A percentile compares a stretch with the other conserved stretches of the same genome.
Conservation (phyloP, 768 basidiomycete species). For the Cyclocybe aegerita region DNA sequence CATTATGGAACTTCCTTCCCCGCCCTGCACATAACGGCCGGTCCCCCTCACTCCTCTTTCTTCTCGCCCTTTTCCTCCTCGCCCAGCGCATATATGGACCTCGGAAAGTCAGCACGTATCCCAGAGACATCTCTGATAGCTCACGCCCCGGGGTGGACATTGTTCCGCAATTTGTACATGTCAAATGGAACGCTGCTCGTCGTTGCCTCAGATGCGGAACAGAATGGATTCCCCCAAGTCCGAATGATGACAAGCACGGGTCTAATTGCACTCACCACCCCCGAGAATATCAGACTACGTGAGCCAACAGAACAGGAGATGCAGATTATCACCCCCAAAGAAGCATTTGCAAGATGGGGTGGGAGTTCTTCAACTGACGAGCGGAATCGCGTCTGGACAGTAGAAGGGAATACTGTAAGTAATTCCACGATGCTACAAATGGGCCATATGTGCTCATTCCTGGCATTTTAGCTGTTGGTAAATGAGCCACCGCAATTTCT, state of each 20-base stretch:
- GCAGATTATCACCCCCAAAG: conserved; percentile 49
- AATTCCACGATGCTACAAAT: too few relatives aligned
- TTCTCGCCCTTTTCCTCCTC: neutral
- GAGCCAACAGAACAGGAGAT: conserved; percentile 63
- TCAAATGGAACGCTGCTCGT: conserved; percentile 72
- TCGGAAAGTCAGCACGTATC: conserved; percentile 17
- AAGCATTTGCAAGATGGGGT: conserved; percentile 63
- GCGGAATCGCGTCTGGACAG: conserved; percentile 53
- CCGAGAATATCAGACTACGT: conserved; percentile 58
- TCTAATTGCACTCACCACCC: conserved; percentile 47
- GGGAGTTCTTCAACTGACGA: conserved; percentile 26
- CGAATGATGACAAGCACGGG: conserved; percentile 63
- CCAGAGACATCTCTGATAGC: conserved; percentile 52
- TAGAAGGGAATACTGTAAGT: conserved; percentile 64
- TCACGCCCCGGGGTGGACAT: conserved; percentile 75
- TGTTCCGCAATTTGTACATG: conserved; percentile 76
- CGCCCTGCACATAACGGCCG: neutral
- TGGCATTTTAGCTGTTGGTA: conserved; percentile 33
- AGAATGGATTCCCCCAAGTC: conserved; percentile 27
- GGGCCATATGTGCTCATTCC: neutral
- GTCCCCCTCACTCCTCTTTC: neutral
- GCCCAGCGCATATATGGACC: neutral
- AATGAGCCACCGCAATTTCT: conserved; percentile 72
- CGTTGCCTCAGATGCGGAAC: conserved; percentile 37
- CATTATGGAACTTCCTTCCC: conserved; percentile 1